Conservation (phyloP, 2,329 filamentous ascomycete species). For the Juglanconis sp. region DNA sequence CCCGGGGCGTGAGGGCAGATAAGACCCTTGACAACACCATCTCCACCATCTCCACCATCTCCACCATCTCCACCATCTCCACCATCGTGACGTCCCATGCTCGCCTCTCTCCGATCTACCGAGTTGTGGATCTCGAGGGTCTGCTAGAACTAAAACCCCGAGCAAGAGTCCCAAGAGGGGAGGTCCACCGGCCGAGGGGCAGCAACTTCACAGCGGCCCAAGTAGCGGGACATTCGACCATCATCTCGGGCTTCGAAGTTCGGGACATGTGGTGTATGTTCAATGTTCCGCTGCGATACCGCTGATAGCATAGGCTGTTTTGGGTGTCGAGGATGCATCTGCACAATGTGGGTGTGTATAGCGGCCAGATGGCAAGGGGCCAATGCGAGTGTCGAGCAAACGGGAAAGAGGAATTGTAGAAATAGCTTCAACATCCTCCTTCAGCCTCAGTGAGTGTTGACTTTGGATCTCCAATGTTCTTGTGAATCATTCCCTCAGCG, state of each 20-base stretch:
- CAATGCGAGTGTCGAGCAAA: no score
- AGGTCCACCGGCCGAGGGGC: not conserved
- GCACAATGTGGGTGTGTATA: not conserved
- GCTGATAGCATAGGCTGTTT: not conserved
- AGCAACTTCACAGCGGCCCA: not conserved
- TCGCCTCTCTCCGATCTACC: not conserved
- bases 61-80: not conserved
- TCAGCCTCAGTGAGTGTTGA: not conserved
- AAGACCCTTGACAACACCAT: not conserved
- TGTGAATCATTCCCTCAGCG: constrained; percentile 11
- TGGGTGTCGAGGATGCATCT: not conserved
- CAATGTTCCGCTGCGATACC: not conserved
- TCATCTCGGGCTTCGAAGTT: constrained; percentile 13
- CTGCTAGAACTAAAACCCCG: constrained; percentile 5
- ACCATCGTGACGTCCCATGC: not conserved
- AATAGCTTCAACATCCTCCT: constrained; percentile 13
- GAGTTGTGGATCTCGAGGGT: constrained; percentile 4
- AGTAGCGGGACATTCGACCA: constrained; percentile 7
- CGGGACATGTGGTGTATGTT: constrained; percentile 4
- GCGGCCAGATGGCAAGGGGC: not conserved
- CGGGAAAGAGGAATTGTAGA: not conserved
- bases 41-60: not conserved
- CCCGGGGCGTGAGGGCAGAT: not conserved
- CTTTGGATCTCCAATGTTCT: constrained; percentile 12
- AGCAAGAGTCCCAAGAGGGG: constrained; percentile 2